Conservation (phyloP, 306 rosid genomes). For the Prunus mira region DNA sequence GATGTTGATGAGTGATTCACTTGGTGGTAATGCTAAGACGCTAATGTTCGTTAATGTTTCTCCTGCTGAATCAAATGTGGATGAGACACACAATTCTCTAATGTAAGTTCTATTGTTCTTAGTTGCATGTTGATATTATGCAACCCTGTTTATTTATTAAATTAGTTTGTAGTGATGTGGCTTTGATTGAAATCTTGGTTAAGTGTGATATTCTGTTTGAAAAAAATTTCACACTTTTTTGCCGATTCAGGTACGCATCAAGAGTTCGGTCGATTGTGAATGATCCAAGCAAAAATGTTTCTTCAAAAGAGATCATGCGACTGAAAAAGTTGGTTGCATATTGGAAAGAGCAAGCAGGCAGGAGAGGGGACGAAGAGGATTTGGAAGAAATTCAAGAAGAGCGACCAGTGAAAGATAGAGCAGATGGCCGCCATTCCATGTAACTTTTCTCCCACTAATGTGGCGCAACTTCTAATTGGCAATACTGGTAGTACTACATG, state of each 20-base stretch:
- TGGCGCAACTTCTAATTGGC: not conserved
- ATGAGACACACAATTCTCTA: slow-evolving; percentile 88
- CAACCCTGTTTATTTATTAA: not conserved
- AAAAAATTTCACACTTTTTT: not conserved
- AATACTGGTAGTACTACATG: not conserved
- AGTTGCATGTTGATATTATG: no score
- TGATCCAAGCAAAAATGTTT: slow-evolving; percentile 82
- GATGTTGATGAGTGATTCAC: slow-evolving; percentile 96
- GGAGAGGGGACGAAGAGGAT: slow-evolving; percentile 75
- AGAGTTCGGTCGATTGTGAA: slow-evolving; percentile 89
- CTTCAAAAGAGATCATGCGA: slow-evolving; percentile 82
- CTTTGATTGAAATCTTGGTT: not conserved
- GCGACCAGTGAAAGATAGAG: slow-evolving; percentile 51
- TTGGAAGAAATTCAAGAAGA: slow-evolving; percentile 80
- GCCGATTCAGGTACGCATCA: slow-evolving; percentile 71
- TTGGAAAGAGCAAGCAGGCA: slow-evolving; percentile 98
- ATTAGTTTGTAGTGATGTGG: not conserved
- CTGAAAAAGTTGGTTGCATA: slow-evolving; percentile 68
- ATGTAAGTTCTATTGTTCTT: slow-evolving; percentile 43
- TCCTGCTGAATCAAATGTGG: slow-evolving; percentile 80
- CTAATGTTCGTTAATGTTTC: slow-evolving; percentile 95
- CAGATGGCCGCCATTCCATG: slow-evolving; percentile 70
- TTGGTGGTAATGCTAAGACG: slow-evolving; percentile 94
- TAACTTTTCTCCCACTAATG: slow-evolving; percentile 16
- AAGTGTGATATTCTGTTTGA: not conserved